Percentiles rank a stretch among this genome's conserved stretches.
Conservation (phyloP, 305 asterid species). For the Euphrasia arctica region DNA sequence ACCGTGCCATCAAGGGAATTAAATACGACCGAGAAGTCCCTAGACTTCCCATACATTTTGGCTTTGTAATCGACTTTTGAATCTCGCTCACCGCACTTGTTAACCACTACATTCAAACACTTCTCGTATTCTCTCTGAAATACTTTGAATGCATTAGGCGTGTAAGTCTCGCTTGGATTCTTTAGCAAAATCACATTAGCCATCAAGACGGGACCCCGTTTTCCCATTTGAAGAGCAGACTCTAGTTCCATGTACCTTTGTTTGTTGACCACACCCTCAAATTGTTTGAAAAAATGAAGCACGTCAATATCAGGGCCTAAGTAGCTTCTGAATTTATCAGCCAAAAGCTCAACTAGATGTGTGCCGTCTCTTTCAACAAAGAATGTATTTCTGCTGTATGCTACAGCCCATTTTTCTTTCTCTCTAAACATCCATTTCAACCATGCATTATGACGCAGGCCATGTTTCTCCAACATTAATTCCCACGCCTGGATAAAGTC, state of each 20-base stretch:
- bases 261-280: slow-evolving; percentile 48
- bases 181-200: slow-evolving; percentile 51
- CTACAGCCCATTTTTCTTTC: slow-evolving; percentile 62
- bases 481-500: slow-evolving; percentile 53
- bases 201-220: slow-evolving; percentile 48
- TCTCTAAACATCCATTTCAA: slow-evolving; percentile 68
- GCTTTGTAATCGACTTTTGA: slow-evolving; percentile 50
- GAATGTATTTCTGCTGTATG: slow-evolving; percentile 59
- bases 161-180: slow-evolving; percentile 48
- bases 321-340: slow-evolving; percentile 41
- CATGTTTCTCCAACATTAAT: slow-evolving; percentile 47
- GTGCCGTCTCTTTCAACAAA: slow-evolving; percentile 46
- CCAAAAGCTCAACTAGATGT: slow-evolving; percentile 51
- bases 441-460: slow-evolving; percentile 52
- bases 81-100: slow-evolving; percentile 46
- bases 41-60: slow-evolving; percentile 51
- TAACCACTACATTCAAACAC: slow-evolving; percentile 45
- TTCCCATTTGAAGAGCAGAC: slow-evolving; percentile 43
- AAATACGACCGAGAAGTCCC: slow-evolving; percentile 40
- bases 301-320: slow-evolving; percentile 41
- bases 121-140: slow-evolving; percentile 68
- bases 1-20: slow-evolving; percentile 46
- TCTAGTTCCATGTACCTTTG: slow-evolving; percentile 51
- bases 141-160: slow-evolving; percentile 52
- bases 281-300: slow-evolving; percentile 50